These are phyloP conservation scores for Plasmodium sp. DNA, from an alignment of 169 alveolate species.

Conservation along the genomic window DNA sequence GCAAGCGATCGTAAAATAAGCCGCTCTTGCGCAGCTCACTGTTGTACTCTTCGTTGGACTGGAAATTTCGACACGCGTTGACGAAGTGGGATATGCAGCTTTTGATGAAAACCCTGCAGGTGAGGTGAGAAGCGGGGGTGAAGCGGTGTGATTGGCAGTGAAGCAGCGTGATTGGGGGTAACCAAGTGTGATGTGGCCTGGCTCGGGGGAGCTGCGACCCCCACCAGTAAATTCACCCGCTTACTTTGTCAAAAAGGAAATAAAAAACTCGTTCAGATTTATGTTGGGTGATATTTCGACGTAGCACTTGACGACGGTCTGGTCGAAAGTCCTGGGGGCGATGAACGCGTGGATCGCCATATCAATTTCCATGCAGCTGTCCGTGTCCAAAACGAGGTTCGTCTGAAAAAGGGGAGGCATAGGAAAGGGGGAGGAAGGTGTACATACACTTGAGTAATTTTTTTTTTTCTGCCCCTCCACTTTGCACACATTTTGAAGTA, in stretches of 20 bases:
- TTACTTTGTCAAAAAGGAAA: conserved; percentile 61
- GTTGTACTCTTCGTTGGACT: conserved; percentile 20
- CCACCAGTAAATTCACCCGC: background rate
- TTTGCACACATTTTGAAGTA: conserved; percentile 1
- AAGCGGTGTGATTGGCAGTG: background rate
- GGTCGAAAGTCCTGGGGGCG: background rate
- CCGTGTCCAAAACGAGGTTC: conserved; percentile 8
- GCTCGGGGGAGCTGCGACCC: background rate
- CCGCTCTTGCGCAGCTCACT: conserved; percentile 5
- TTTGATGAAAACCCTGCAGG: conserved; percentile 48
- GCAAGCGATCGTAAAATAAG: conserved; percentile 25
- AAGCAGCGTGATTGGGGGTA: too few species aligned
- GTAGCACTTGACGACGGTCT: conserved; percentile 43
- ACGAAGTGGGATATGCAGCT: conserved; percentile 46
- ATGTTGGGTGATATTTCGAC: conserved; percentile 55
- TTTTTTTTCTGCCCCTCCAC: background rate
- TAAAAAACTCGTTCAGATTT: conserved; percentile 7
- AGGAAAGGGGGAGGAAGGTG: background rate
- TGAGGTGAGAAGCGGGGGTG: background rate
- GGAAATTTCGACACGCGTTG: conserved; percentile 31
- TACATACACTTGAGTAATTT: background rate
- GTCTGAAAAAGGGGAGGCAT: conserved; percentile 1
- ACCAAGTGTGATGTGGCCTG: background rate
- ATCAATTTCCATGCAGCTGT: conserved; percentile 33
- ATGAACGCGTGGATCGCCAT: conserved; percentile 49